Percentiles rank a stretch among this genome's conserved stretches.
Evolutionary conservation across 371 early-diverging fungal species (phyloP).

Genomic region (Mortierella sp.): DNA sequence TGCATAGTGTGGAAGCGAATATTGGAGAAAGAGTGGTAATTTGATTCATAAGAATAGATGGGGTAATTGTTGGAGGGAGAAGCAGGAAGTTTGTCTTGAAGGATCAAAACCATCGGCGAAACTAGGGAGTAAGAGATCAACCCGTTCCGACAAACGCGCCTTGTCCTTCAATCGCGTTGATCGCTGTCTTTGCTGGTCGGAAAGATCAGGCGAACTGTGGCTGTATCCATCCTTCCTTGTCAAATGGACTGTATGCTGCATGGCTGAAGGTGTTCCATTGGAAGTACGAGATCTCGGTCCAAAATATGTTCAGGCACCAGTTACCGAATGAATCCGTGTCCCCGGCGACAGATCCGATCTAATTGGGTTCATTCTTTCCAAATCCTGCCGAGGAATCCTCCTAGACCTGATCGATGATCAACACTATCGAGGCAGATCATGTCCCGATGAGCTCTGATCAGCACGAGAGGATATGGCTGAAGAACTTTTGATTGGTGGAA

Average conservation of each 20-base stretch:
- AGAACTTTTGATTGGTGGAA: too few relatives aligned
- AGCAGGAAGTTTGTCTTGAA: not conserved
- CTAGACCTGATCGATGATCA: conserved; percentile 5
- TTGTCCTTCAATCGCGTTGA: not conserved
- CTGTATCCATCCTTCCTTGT: not conserved
- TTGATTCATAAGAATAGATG: too few relatives aligned
- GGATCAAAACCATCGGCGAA: not conserved
- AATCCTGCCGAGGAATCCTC: not conserved
- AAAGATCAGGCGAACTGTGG: not conserved
- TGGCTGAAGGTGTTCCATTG: not conserved
- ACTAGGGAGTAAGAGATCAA: not conserved
- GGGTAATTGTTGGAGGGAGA: not conserved
- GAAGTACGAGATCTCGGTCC: not conserved
- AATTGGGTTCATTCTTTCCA: not conserved
- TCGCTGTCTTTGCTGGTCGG: not conserved
- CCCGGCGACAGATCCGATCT: not conserved
- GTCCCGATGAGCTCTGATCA: conserved; percentile 1
- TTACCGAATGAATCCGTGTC: not conserved
- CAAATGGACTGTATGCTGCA: too few relatives aligned
- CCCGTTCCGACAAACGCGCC: not conserved
- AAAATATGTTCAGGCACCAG: not conserved
- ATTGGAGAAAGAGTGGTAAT: too few relatives aligned
- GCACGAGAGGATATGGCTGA: not conserved
- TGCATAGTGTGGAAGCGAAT: too few relatives aligned
- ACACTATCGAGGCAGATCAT: not conserved